These are phyloP conservation scores for Pogostemon cablin DNA, from an alignment of 257 asterid species.

Conservation along the genomic window DNA sequence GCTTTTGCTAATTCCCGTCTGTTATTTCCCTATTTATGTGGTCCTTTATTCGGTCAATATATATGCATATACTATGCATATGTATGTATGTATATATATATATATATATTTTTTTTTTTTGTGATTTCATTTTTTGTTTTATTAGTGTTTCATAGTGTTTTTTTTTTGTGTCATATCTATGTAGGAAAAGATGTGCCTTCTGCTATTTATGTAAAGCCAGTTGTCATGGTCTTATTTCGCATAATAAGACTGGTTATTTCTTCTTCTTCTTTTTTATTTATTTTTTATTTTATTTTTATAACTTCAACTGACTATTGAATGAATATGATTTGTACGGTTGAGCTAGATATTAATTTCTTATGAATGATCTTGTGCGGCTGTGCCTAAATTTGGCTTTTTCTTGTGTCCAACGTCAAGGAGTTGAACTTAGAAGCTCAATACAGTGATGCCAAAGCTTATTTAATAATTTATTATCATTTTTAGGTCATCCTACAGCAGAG, in stretches of 20 bases:
- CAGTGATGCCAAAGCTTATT: constrained; percentile 16
- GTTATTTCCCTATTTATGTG: constrained; percentile 3
- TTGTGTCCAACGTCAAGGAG: constrained; percentile 16
- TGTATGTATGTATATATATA: too few relatives aligned
- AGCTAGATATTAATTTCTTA: constrained; percentile 13
- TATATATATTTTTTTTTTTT: too few relatives aligned
- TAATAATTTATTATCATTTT: constrained; percentile 21
- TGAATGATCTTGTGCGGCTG: neutral
- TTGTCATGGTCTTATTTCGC: neutral
- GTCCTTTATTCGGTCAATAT: constrained; percentile 5
- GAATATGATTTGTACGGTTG: neutral
- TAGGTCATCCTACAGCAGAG: constrained; percentile 95
- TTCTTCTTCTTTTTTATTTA: too few relatives aligned
- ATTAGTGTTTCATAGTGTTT: too few relatives aligned
- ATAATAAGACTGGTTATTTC: too few relatives aligned
- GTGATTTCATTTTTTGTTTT: neutral
- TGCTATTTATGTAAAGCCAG: neutral
- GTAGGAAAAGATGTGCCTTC: constrained; percentile 20
- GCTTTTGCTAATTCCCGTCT: neutral
- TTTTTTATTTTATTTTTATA: neutral
- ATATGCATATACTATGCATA: neutral
- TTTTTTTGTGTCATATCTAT: neutral
- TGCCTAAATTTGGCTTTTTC: neutral
- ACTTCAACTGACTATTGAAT: constrained; percentile 24
- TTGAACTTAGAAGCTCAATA: neutral